Base-by-base conservation (phyloP, 148 eudicot species). In the Camellia lanceoleosa region DNA sequence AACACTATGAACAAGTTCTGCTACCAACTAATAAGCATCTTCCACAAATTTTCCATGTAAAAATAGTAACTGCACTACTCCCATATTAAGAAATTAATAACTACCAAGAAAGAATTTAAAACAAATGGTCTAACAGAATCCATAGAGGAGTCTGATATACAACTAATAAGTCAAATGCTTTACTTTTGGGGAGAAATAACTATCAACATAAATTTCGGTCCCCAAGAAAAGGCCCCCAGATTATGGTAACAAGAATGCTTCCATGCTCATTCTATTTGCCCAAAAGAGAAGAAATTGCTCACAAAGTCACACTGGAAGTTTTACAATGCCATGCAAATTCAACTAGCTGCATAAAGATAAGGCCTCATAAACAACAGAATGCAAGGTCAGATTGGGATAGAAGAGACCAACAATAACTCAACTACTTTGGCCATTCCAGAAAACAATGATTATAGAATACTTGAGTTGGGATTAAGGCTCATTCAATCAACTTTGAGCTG, bases 21-120 rank as follows among this genome's bases (percentile, higher is more conserved):
- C 65, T 41, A 55, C 47, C 18, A 74, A 14, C n/a, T 55, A 41
- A 55, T 38, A 20, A 74, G 30, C 42, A 74, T 55, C 51, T 74
- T 56, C 49, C 20, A 41, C 30, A 8, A 2, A 47, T 47, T 55
- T 41, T 14, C 38, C 43, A 73, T 15, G 63, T 30, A 56, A 47
- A 55, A 55, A 73, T 10, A 73, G 58, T 43, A 54, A 71, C 58
- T 20, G 16, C 74, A 71, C 59, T n/a, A 71, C 58, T 30, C 61
- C 61, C 56, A 49, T 14, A n/a, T 30, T 49, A 5, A 46, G n/a
- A 69, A 71, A 49, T 10, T 49, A 49, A 23, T 6, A 49, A 54
- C 59, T 71, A 49, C 19, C 74, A 51, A 49, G 59, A 46, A 52
- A 71, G 58, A 49, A 4, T 69, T 3, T 7, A 5, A 5, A 6